Conservation (phyloP, 23 red algal genomes). For the Cyanidiococcus yangmingshanensis region DNA sequence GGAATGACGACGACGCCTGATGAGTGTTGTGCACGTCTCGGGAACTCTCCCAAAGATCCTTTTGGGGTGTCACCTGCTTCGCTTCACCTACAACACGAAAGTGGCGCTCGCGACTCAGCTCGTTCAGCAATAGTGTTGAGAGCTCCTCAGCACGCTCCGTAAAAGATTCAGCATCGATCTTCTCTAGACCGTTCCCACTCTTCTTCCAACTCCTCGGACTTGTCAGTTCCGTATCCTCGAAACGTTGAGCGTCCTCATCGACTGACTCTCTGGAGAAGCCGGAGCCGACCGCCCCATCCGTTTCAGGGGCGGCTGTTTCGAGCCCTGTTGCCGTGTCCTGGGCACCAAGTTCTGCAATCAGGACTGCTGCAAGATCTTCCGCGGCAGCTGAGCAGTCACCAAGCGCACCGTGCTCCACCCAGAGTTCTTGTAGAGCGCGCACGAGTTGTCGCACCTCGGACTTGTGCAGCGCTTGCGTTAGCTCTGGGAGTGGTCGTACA, state of each 20-base stretch:
- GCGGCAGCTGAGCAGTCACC: constrained; percentile 1
- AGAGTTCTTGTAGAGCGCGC: constrained; percentile 9
- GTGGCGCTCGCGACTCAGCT: not conserved
- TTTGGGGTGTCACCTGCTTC: too few species aligned
- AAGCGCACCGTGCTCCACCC: constrained; percentile 9
- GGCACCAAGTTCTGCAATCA: not conserved
- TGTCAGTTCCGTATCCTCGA: not conserved
- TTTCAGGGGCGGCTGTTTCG: not conserved
- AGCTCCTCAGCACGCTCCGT: constrained; percentile 12
- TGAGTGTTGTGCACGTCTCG: not conserved
- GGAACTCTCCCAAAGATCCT: too few species aligned
- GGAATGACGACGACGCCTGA: not conserved
- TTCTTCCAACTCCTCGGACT: not conserved
- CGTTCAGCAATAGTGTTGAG: not conserved
- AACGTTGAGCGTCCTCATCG: not conserved
- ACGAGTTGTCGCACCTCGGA: not conserved
- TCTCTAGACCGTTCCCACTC: not conserved
- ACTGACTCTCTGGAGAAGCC: too few species aligned
- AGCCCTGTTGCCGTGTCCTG: not conserved
- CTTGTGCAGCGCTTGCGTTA: not conserved
- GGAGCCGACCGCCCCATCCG: not conserved
- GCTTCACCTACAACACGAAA: too few species aligned
- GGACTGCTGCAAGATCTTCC: not conserved
- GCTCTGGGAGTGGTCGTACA: not conserved
- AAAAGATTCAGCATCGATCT: not conserved